Base-by-base conservation (phyloP, 2,329 filamentous ascomycete genomes). In the Sarocladium strictum region DNA sequence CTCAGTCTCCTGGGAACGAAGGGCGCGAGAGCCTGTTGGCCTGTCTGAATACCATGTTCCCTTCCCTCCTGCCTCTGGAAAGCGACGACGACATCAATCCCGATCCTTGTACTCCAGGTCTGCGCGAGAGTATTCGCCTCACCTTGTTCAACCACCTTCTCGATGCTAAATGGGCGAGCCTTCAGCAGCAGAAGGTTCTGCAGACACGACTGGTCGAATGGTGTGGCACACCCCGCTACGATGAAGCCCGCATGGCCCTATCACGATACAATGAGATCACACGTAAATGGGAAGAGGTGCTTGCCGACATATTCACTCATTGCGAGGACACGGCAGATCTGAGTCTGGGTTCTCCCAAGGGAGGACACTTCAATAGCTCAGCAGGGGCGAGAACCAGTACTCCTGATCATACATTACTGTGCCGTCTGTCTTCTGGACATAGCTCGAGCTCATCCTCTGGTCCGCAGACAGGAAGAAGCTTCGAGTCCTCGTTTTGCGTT, bases 71-170 rank as follows among this genome's bases (percentile, higher is more conserved):
- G 9, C 55, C 64, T 11, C 56, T 64, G 17, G 55, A 59, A 32
- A 52, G 59, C 15, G 53, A 55, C 2, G 57, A 65, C 2, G 63
- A 65, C 27, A 9, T 61, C 3, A 61, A 67, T 17, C 59, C 65
- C 7, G 60, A 60, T 11, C 66, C 68, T 1, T 66, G 64, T 55
- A 64, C 69, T 0, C 50, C 59, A 2, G 62, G 65, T 1, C 57
- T 71, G n/a, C 65, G 67, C 2, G 67, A 67, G 17, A 71, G 62
- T 53, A 63, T 72, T 43, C 63, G 69, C 3, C 69, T 72, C 38
- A 62, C 62, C 9, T 58, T 72, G 1, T 71, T 66, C 37, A 64
- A 69, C 53, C 62, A 70, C 41, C 51, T 72, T 3, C 65, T 69
- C 63, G 59, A 62, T 3, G 54, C 57, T 4, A 53, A 66, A 19